These are phyloP conservation scores for Rhododendron griersonianum DNA, from an alignment of 148 eudicot species.

Conservation along the genomic window DNA sequence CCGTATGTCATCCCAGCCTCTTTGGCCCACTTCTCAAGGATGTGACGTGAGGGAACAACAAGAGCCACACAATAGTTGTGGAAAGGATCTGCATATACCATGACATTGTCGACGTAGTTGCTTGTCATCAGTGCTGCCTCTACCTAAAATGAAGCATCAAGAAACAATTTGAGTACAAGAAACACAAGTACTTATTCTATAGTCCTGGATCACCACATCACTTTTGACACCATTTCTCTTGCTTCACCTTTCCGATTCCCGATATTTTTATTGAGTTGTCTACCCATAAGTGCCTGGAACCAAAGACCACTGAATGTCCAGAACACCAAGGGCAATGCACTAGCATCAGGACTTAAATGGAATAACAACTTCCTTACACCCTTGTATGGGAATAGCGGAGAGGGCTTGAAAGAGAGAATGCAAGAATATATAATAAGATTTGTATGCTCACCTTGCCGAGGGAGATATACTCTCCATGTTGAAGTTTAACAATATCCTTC, in stretches of 20 bases:
- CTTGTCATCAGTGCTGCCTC: conserved; percentile 73
- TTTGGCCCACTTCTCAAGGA: conserved; percentile 79
- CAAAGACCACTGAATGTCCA: not conserved
- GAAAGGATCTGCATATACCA: conserved; percentile 91
- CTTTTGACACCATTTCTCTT: not conserved
- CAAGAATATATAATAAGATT: not conserved
- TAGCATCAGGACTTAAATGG: not conserved
- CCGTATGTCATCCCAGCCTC: conserved; percentile 52
- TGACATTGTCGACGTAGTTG: conserved; percentile 64
- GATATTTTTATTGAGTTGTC: not conserved
- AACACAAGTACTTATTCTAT: not conserved
- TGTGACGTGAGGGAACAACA: conserved; percentile 62
- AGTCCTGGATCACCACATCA: not conserved
- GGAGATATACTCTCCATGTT: conserved; percentile 95
- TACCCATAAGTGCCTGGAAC: not conserved
- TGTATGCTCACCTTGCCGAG: conserved; percentile 68
- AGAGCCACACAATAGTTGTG: conserved; percentile 77
- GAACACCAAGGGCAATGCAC: not conserved
- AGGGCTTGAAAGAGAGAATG: not conserved
- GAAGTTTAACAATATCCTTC: conserved; percentile 98
- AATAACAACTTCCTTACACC: not conserved
- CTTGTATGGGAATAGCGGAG: not conserved
- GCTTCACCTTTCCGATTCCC: not conserved
- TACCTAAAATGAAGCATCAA: conserved; percentile 43
- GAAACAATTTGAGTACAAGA: not conserved